A percentile compares a stretch with the other conserved stretches of the same genome.
Conservation (phyloP, 352 stramenopile genomes). For the Phytophthora rubi region DNA sequence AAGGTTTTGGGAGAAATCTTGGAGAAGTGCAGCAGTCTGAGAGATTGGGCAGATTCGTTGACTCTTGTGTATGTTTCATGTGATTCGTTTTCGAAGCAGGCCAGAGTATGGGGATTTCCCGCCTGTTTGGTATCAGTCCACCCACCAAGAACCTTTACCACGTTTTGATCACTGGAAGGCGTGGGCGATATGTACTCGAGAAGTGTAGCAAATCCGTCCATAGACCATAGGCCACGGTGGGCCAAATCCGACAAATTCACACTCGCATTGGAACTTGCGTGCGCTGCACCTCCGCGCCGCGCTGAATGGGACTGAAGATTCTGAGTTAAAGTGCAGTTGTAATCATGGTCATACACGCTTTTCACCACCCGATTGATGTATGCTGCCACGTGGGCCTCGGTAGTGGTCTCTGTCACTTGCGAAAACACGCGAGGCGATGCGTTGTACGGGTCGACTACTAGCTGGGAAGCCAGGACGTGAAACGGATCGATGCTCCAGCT, state of each 20-base stretch:
- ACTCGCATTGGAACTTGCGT: neutral
- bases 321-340: neutral
- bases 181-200: slow-evolving; percentile 32
- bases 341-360: neutral
- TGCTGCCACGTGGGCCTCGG: neutral
- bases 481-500: slow-evolving; percentile 14
- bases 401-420: slow-evolving; percentile 1
- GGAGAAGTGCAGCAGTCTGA: slow-evolving; percentile 1
- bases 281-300: neutral
- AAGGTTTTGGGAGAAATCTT: slow-evolving; percentile 10
- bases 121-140: slow-evolving; percentile 16
- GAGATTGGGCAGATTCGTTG: slow-evolving; percentile 1
- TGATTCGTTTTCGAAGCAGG: slow-evolving; percentile 14
- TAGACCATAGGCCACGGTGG: slow-evolving; percentile 23
- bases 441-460: slow-evolving; percentile 4
- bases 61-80: slow-evolving; percentile 1
- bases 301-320: neutral
- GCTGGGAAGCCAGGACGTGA: neutral
- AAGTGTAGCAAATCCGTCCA: slow-evolving; percentile 23
- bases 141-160: slow-evolving; percentile 24
- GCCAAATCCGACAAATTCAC: slow-evolving; percentile 30
- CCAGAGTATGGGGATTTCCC: slow-evolving; percentile 6
- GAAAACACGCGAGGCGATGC: neutral
- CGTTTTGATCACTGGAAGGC: slow-evolving; percentile 17
- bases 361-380: neutral